Evolutionary conservation across 179 eudicot species (phyloP), one percentile per base, ranked within the genome.

Genomic region (Beta corolliflora): DNA sequence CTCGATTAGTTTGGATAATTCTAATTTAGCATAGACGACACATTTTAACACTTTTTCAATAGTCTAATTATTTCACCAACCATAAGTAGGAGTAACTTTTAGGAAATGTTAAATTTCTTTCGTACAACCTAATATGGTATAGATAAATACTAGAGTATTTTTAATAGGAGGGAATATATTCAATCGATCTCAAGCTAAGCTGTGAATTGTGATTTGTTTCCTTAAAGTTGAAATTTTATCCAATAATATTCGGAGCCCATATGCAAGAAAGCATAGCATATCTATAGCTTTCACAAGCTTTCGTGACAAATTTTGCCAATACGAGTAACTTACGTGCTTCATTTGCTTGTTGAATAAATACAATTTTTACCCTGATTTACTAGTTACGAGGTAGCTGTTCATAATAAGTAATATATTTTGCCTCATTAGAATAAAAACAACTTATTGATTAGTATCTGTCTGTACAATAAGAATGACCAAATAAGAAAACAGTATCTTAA

Each of bases 381-480:
- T 21, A 72, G 44, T 50, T 72, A 72, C 76, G 59, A 72, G 76
- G 76, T 52, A 50, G 45, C 60, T 25, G 68, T 23, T 64, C 23
- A 5, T 60, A 6, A 60, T n/a, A n/a, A n/a, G n/a, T 5, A 60
- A 9, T 15, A 3, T 63, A 63, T 63, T 23, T 63, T 36, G 41
- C 69, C 25, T 31, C 9, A 21, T 9, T 48, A 0, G 29, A 31
- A 48, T 48, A 46, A 71, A 21, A 48, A 21, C 75, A 71, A 71
- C 6, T 46, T n/a, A 70, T 15, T 50, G 56, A 71, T 16, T 71
- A 9, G n/a, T n/a, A n/a, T n/a, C n/a, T n/a, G 12, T 44, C 29
- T 45, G 14, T 11, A 13, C 11, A 12, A 9, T 7, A 72, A 8
- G 54, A 54, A 46, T 46, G 73, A 10, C 54, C 56, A 48, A 21